Evolutionary conservation across 495 filamentous ascomycete genomes (phyloP).

Genomic region (Penicillium mononematosum): DNA sequence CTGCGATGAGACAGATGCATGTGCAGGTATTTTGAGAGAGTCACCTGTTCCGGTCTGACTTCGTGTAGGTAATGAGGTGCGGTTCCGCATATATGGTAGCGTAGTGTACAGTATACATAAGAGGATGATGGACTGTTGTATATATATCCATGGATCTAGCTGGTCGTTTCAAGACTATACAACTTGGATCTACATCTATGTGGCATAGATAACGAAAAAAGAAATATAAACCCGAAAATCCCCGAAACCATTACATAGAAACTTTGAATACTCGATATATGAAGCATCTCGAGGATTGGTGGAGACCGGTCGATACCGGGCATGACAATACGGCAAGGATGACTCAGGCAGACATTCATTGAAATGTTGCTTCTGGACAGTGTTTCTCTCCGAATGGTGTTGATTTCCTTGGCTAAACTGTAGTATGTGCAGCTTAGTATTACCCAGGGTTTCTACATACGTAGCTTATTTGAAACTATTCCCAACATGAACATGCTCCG

Average conservation of each 20-base stretch:
- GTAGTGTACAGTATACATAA: not conserved
- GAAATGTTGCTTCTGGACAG: too few species aligned
- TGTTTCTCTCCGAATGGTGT: not conserved
- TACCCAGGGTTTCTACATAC: not conserved
- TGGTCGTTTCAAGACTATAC: not conserved
- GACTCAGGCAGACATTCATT: slow-evolving; percentile 17
- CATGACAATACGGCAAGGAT: slow-evolving; percentile 27
- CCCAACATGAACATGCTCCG: not conserved
- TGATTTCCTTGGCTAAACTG: not conserved
- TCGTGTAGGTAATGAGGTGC: slow-evolving; percentile 9
- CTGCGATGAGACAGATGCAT: slow-evolving; percentile 8
- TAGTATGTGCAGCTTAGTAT: not conserved
- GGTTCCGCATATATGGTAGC: not conserved
- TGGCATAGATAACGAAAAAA: not conserved
- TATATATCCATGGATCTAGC: not conserved
- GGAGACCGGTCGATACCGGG: slow-evolving; percentile 32
- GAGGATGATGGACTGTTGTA: not conserved
- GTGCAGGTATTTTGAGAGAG: not conserved
- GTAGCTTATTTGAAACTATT: not conserved
- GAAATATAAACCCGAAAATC: not conserved
- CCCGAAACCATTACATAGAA: not conserved
- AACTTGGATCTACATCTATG: not conserved
- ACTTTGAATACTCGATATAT: not conserved
- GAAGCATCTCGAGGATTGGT: slow-evolving; percentile 11
- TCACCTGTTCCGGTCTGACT: slow-evolving; percentile 16